phyloP scores from a whole-genome alignment of 768 basidiomycete species.

The Naganishia kalamii region DNA sequence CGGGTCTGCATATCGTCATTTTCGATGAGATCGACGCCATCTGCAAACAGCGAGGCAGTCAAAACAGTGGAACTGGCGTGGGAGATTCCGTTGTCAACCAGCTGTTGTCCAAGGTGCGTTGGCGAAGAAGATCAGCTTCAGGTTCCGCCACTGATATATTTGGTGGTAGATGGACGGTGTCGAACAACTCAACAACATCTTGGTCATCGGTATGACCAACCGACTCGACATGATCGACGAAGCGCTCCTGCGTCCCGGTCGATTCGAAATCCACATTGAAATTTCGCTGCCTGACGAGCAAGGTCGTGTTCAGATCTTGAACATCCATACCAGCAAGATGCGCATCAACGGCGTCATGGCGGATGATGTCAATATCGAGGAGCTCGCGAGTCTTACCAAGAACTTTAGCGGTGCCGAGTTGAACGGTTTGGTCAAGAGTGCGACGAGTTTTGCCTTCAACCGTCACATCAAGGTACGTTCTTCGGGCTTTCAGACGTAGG shows the following conservation, averaged over 20 bases:
- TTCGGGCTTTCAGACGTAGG: background rate
- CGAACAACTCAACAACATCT: constrained; percentile 95
- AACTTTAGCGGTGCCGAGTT: constrained; percentile 99
- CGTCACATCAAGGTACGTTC: constrained; percentile 75
- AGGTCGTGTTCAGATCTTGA: constrained; percentile 86
- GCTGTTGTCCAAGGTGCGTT: constrained; percentile 78
- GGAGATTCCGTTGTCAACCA: constrained; percentile 99
- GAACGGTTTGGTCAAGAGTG: constrained; percentile 90
- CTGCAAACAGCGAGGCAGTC: constrained; percentile 96
- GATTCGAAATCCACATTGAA: constrained; percentile 99
- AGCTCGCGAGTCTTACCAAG: constrained; percentile 79
- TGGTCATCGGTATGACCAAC: constrained; percentile 99
- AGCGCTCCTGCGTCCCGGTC: constrained; percentile 90
- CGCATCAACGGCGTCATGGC: constrained; percentile 85
- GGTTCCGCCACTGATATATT: background rate
- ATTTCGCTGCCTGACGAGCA: constrained; percentile 93
- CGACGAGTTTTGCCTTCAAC: constrained; percentile 95
- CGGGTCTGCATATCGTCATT: constrained; percentile 96
- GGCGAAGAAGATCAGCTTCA: background rate
- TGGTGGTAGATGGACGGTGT: constrained; percentile 88
- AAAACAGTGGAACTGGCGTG: constrained; percentile 84
- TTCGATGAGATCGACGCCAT: constrained; percentile 98
- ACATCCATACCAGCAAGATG: constrained; percentile 94
- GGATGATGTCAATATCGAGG: constrained; percentile 69
- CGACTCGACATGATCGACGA: constrained; percentile 98